Base-by-base conservation (phyloP, 352 stramenopile genomes). In the Phytophthora uliginosa region DNA sequence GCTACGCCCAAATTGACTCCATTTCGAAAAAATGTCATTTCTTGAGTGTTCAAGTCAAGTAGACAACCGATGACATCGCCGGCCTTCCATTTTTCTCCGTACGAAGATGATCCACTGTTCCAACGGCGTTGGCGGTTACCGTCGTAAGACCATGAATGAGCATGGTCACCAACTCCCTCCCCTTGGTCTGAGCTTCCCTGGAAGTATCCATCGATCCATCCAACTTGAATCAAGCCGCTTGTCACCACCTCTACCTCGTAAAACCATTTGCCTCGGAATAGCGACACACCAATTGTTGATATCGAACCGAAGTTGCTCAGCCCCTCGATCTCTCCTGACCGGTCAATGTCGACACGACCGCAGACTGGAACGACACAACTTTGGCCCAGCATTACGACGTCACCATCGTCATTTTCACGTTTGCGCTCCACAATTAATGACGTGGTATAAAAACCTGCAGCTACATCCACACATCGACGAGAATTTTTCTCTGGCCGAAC, bases 61-160 rank as follows among this genome's bases (percentile, higher is more conserved):
- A 95, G 59, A 52, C 95, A 98, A 20, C 95, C 95, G 48, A 98
- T 96, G 24, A 98, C 85, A 75, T 98, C 94, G 2, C 93, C 94
- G 36, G 87, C 88, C 64, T 91, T 95, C 95, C 95, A 98, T 56
- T 95, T 96, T 28, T 93, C 90, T 45, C 95, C 95, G 63, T 97
- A 98, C 5, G 85, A 90, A 15, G 86, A 92, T 9, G 89, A 96
- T 2, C 90, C 94, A 63, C 88, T 95, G 59, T 98, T 96, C 95
- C 95, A 98, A 33, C 91, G 91, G 10, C 94, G 87, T 65, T 97
- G 89, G 10, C 95, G 89, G 69, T 95, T 97, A 31, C 95, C 95
- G 58, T 98, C 95, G 59, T 98, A 98, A 2, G 92, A 97, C 95
- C 95, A 98, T 4, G 92, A 98, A 62, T 98, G 91, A 7, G 82